Evolutionary conservation across 495 filamentous ascomycete species (phyloP), one percentile per base, ranked within the genome.

Genomic region (Sordaria brevicollis): DNA sequence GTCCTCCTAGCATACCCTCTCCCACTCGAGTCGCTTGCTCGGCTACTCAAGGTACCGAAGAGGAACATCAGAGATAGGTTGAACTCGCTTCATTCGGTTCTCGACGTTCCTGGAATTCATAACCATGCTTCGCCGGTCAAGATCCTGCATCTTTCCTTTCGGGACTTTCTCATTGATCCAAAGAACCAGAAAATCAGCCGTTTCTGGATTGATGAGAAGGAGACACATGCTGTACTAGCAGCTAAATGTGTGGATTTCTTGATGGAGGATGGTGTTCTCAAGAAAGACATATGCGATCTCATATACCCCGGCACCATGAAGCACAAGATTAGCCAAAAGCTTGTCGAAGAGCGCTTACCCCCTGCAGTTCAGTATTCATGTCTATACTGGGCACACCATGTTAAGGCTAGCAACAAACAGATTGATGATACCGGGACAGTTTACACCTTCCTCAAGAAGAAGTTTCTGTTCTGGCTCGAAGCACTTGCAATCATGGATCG

Each of bases 41-140:
- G 13, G 17, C 43, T 79, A 43, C 69, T 74, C 21, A 29, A 19
- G 11, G n/a, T 74, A 54, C 57, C 71, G n/a, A 31, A 34, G 6
- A 65, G 67, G 17, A 70, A 66, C 34, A 62, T 79, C 9, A 21
- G 62, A 1, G 43, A 17, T 17, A 69, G 65, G 65, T 73, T 82
- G 35, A 68, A 76, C 65, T 69, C 54, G 21, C 73, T 78, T 37
- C 75, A 77, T 68, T 79, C 78, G 25, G 72, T 79, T 17, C 66
- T 80, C 2, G 65, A 65, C 65, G 70, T 80, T 69, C 65, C 71
- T 35, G 34, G 41, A 4, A 34, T 38, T 9, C 31, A 67, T 49
- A 49, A 49, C 21, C 41, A 9, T n/a, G 25, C 41, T 19, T n/a
- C 41, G 9, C 41, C 41, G 19, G 41, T 49, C 19, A 49, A 19